Conservation (phyloP, 176 grass and related monocot species). For the Carex pumila region DNA sequence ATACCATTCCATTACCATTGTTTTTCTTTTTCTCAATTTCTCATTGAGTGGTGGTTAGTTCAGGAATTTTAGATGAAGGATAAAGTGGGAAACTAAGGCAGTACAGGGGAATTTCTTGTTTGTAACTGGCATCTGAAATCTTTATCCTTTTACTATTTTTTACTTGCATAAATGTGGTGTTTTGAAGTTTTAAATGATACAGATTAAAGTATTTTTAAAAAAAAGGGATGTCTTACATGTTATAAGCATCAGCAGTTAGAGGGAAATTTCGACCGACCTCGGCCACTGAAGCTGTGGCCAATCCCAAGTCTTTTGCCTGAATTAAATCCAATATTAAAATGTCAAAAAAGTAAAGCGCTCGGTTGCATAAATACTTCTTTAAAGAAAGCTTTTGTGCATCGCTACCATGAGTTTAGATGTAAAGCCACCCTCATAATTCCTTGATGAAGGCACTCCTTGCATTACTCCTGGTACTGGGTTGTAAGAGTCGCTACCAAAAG, state of each 20-base stretch:
- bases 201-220: neutral
- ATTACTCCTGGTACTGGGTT: constrained; percentile 94
- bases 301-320: constrained; percentile 75
- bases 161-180: neutral
- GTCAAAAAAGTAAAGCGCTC: neutral
- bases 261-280: constrained; percentile 42
- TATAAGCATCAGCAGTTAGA: constrained; percentile 50
- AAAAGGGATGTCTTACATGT: constrained; percentile 38
- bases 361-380: neutral
- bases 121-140: neutral
- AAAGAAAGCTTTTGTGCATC: neutral
- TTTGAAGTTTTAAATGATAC: neutral
- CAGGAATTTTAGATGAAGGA: neutral
- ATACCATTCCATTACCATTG: neutral
- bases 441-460: constrained; percentile 63
- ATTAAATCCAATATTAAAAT: constrained; percentile 2
- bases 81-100: neutral
- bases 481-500: constrained; percentile 56
- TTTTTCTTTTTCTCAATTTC: constrained; percentile 2
- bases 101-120: neutral
- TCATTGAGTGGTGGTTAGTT: neutral
- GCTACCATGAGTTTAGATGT: constrained; percentile 86
- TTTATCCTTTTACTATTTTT: neutral
- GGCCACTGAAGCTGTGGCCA: constrained; percentile 46
- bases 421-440: constrained; percentile 84